Evolutionary conservation across 257 asterid species (phyloP), one percentile per base, ranked within the genome.

Genomic region (Capsicum baccatum): DNA sequence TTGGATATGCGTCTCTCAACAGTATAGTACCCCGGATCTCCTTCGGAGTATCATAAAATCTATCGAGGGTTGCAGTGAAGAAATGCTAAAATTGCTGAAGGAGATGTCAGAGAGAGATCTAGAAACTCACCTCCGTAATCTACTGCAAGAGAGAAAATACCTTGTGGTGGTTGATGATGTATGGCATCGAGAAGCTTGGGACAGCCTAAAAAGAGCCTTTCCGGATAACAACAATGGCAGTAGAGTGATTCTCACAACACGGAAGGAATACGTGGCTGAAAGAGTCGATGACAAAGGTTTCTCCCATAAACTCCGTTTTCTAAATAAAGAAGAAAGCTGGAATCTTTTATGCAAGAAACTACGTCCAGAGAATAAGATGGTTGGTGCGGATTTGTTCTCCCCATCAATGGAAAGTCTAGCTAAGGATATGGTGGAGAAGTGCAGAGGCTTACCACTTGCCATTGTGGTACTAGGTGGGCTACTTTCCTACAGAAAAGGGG

Each of bases 231-330:
- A 59, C 60, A 73, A 63, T 74, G 86, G 86, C 13, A 84, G 83
- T 80, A 84, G 83, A 33, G 52, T 84, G 11, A 50, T 84, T 21
- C 63, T 84, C 19, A 84, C 86, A 21, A 84, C 86, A 14, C 83
- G 83, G 3, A 84, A 35, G 42, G 50, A 50, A 19, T 79, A 84
- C 0, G 86, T 84, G 14, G 86, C 86, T 35, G 76, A 76, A 1
- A 63, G 83, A 12, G 62, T 76, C 6, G 9, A 15, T 59, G 60
- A 60, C 47, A 59, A 39, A 59, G 48, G 78, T 70, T 79, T 74
- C 56, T 44, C 80, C 44, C 58, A 84, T 71, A 55, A 73, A 37
- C 83, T 84, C 17, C 83, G 76, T 14, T 79, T 79, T 8, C 67
- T 84, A 37, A 62, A 50, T 17, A 9, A 16, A 2, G 9, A 48